Base-by-base conservation (phyloP, 2,329 filamentous ascomycete genomes). In the Paraphaeosphaeria sporulosa region DNA sequence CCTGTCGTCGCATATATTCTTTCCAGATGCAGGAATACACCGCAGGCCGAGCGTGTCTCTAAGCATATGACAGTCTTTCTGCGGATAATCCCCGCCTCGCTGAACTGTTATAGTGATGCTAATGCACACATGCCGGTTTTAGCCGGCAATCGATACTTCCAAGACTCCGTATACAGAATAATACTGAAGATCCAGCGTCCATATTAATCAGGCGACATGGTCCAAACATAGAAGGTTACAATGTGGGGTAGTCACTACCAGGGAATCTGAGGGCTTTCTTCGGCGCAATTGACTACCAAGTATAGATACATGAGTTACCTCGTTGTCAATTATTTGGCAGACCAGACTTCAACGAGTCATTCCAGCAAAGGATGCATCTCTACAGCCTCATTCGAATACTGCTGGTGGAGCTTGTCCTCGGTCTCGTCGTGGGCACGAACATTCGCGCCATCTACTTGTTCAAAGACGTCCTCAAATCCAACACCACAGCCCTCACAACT, bases 401-500 rank as follows among this genome's bases (percentile, higher is more conserved):
- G 4, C 40, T 60, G 13, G 30, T 64, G 12, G 25, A 60, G 17
- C 42, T 65, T 34, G 42, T 65, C 30, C 17, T 64, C n/a, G 49
- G 55, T 40, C 25, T 55, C 27, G 59, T 55, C 15, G 12, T 58
- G 40, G 55, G 55, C 32, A 58, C 55, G 19, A 60, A 34, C 48
- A 67, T 67, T 13, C 30, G 66, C 21, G 55, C 54, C 19, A 64
- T 68, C 23, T 68, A 60, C 57, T 59, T 68, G 27, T 68, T 68
- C 61, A 68, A 83, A 57, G 80, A 82, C 57, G 81, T 82, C 19
- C 60, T 82, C 63, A 79, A 80, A 55, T 83, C 80, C 5, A 75
- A 82, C 68, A 82, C 81, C 0, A 71, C 74, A 0, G 71, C 78
- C 2, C 61, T 82, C 5, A 77, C 70, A 58, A 80, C 78, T 0